Evolutionary conservation across 371 early-diverging fungal genomes (phyloP), one percentile per base, ranked within the genome.

Genomic region (Parasitella parasitica): DNA sequence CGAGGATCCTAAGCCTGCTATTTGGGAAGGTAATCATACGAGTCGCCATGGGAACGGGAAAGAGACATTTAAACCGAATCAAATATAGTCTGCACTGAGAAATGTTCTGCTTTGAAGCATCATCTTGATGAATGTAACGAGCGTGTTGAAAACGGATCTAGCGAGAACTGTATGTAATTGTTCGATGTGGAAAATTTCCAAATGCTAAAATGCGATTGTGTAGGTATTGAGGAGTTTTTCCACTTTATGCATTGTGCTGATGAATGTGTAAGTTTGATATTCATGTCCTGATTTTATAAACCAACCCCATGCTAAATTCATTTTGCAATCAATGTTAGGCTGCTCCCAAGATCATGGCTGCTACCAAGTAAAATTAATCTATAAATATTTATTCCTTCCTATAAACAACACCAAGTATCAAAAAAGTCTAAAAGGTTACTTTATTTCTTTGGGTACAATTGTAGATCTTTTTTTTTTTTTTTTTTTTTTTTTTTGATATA

Each of bases 181-280:
- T 12, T 12, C 12, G 20, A 24, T 18, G 24, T 46, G 12, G 3
- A 24, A 22, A 12, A 43, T n/a, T n/a, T n/a, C n/a, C n/a, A n/a
- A n/a, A n/a, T n/a, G n/a, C 46, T 46, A 24, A 46, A 22, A 24
- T 46, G 46, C 13, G 24, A 20, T 24, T 46, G 20, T 41, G 46
- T 67, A 81, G 82, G 82, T 74, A 75, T 83, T 63, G 84, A 83
- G 59, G 84, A 83, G 59, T 81, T 83, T 70, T 83, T 83, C 71
- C 84, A 83, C 73, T 76, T 78, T 50, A 77, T 80, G 79, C 84
- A 83, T 71, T 81, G 81, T 62, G 81, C 80, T 62, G 81, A 83
- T 57, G 76, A 73, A 64, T 83, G 83, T 67, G 83, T 82, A 82
- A 76, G 80, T 80, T 34, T 12, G 12, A 24, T 5, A 24, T 20